Percentiles rank a stretch among this genome's conserved stretches.
phyloP scores from a whole-genome alignment of 805 yeast species.

The Yarrowia sp. region DNA sequence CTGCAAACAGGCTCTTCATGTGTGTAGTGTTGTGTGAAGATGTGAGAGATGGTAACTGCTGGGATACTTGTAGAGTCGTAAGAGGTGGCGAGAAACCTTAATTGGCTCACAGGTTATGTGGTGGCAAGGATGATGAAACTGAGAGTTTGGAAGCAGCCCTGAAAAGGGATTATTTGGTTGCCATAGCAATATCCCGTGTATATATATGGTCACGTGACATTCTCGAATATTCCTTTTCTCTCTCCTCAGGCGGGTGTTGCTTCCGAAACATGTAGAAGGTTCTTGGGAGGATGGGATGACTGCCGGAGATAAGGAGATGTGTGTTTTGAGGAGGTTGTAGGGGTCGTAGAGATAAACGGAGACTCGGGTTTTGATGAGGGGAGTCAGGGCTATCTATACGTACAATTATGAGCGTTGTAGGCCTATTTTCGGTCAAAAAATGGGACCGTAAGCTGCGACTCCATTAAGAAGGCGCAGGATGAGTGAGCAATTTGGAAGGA shows the following conservation, averaged over 20 bases:
- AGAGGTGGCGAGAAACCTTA: constrained; percentile 13
- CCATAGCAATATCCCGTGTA: too few species aligned
- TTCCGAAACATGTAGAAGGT: constrained; percentile 20
- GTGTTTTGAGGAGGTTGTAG: neutral
- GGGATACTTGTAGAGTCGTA: neutral
- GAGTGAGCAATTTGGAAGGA: too few species aligned
- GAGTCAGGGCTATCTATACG: neutral
- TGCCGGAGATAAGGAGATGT: neutral
- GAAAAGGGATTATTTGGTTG: too few species aligned
- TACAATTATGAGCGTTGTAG: too few species aligned
- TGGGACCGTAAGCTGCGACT: too few species aligned
- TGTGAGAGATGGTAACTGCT: neutral
- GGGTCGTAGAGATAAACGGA: too few species aligned
- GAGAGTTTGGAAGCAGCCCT: too few species aligned
- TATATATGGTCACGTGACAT: too few species aligned
- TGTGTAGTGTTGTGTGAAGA: neutral
- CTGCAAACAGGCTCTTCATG: constrained; percentile 3
- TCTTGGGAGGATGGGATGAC: neutral
- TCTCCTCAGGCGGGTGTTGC: neutral
- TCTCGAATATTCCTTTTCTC: too few species aligned
- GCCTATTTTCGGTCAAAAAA: too few species aligned
- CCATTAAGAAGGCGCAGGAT: too few species aligned
- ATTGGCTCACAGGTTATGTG: neutral
- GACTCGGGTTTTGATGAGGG: neutral
- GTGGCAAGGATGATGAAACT: too few species aligned